These are phyloP conservation scores for Penicillium sp. DNA, from an alignment of 2,329 filamentous ascomycete genomes.

Conservation along the genomic window DNA sequence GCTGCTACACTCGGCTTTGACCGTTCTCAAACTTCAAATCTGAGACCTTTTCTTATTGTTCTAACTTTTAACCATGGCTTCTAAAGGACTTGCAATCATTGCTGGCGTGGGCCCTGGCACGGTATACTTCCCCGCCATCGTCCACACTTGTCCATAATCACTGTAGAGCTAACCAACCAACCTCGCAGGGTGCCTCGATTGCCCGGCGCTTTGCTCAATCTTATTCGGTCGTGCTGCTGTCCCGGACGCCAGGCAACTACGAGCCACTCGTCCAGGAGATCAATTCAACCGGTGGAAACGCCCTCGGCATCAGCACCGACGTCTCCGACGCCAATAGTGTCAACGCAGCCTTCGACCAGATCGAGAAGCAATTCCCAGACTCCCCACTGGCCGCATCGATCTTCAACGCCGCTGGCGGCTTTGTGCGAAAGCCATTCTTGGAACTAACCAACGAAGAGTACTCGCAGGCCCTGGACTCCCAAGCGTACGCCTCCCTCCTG, in stretches of 20 bases:
- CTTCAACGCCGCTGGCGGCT: conserved; percentile 62
- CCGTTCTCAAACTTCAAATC: background rate
- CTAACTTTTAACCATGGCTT: conserved; percentile 28
- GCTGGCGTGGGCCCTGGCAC: conserved; percentile 52
- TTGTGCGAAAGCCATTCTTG: conserved; percentile 62
- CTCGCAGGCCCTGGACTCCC: conserved; percentile 51
- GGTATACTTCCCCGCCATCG: conserved; percentile 25
- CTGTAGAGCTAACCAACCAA: conserved; percentile 38
- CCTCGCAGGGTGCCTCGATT: conserved; percentile 57
- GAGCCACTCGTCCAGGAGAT: conserved; percentile 60
- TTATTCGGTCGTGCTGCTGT: conserved; percentile 63
- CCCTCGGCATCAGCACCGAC: conserved; percentile 63
- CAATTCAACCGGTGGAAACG: conserved; percentile 59
- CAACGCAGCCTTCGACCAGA: conserved; percentile 55
- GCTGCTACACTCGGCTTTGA: background rate
- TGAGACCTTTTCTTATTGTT: background rate
- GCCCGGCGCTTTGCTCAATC: conserved; percentile 60
- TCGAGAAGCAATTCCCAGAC: conserved; percentile 55
- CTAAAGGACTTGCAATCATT: conserved; percentile 49
- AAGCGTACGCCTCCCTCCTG: conserved; percentile 44
- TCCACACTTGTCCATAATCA: background rate
- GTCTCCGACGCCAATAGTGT: conserved; percentile 57
- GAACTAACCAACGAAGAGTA: conserved; percentile 63
- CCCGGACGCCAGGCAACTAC: conserved; percentile 60
- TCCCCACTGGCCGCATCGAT: conserved; percentile 55